Base-by-base conservation (phyloP, 345 rosid species). In the Rhodamnia argentea region DNA sequence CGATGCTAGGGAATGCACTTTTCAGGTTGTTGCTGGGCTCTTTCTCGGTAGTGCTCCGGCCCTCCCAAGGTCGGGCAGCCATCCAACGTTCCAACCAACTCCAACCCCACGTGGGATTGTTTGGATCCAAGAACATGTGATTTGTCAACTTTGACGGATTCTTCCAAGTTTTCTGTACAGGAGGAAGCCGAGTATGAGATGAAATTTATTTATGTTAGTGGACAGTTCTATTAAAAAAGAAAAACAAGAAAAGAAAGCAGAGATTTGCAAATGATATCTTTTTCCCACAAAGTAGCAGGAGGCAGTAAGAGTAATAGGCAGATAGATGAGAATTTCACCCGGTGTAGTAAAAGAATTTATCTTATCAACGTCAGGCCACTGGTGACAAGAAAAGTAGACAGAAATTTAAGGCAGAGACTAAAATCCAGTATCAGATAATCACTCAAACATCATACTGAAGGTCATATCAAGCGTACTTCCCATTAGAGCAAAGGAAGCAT, bases 51-150 rank as follows among this genome's bases (percentile, higher is more conserved):
- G 47, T 40, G 85, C 88, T 85, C 29, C 84, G 88, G 86, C 87
- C 89, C 82, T 96, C 99, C 92, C 96, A 89, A 84, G 98, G 98
- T 85, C 94, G 92, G 53, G 97, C 94, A 86, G 99, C 96, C 96
- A 96, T 97, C 99, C 99, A 94, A 87, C 99, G 89, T 86, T 96
- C 99, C 90, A 97, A 90, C 99, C 99, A 96, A 90, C 99, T 94
- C 99, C 99, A 97, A 83, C 99, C 99, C 99, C 99, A 97, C 22
- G 94, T 86, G 18, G 97, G 98, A 88, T 95, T 95, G 90, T 90
- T 93, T 5, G 94, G 95, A 91, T 92, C 97, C 95, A 93, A 93
- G 91, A 96, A 96, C 93, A 94, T 90, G 15, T 94, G 94, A 82
- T 90, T 93, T 81, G 87, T 92, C 59, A 92, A 85, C 89, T 89